Base-by-base conservation (phyloP, 2,329 filamentous ascomycete species). In the Aureobasidium lini region DNA sequence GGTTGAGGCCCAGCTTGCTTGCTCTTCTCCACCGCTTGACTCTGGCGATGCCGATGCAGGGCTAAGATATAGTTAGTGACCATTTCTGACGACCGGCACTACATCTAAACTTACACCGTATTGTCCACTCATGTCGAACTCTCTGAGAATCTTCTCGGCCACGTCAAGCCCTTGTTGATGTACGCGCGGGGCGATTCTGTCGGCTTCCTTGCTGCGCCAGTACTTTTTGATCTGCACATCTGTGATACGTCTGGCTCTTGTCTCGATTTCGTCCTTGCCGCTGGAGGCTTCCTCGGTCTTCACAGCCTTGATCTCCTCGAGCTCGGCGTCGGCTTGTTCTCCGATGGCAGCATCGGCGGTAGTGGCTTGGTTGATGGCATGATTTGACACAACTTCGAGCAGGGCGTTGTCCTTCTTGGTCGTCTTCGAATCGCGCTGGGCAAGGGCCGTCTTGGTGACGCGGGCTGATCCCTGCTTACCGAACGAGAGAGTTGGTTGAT, bases 111-210 rank as follows among this genome's bases (percentile, higher is more conserved):
- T 77, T 84, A 95, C 91, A 60, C 94, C 94, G 72, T 89, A 99
- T 68, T 96, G 89, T 62, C 83, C 89, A 69, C 87, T 94, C 65
- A 95, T 87, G 71, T 99, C 94, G 74, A 94, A 99, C 71, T 96
- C 89, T 63, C 93, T 80, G 67, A 97, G 74, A 29, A 97, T 84
- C 78, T 93, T 96, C 79, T 97, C 92, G 59, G 87, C 80, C 47
- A 88, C 65, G 10, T 79, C 81, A 65, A 97, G 70, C 2, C 80
- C 86, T 66, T 86, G 74, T 74, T 95, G 90, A 69, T 97, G 94
- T 37, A 95, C 85, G 66, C 87, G 77, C 43, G 83, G 82, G 16
- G 89, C 83, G 61, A 79, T 80, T 65, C 90, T 80, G 67, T 84
- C 80, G 42, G 77, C 76, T 76, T 96, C 90, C 64, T 93, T 84